These are phyloP conservation scores for Candolleomyces aberdarensis DNA, from an alignment of 768 basidiomycete genomes.

Conservation along the genomic window DNA sequence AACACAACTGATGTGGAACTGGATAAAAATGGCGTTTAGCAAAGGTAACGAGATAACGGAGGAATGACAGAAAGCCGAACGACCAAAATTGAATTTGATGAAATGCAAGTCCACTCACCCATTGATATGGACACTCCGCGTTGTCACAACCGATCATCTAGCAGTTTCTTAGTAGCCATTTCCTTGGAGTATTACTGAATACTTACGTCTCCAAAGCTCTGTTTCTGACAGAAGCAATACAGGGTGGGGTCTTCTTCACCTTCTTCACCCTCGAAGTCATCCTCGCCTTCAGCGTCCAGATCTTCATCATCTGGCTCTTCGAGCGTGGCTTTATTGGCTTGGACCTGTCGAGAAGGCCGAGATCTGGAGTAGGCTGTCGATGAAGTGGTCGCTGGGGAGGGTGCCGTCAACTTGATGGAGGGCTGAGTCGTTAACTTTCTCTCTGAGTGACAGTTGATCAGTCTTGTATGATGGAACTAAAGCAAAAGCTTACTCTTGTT, in stretches of 20 bases:
- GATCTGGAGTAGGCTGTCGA: slow-evolving; percentile 28
- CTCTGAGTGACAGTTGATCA: slow-evolving; percentile 23
- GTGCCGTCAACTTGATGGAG: slow-evolving; percentile 39
- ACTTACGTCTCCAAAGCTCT: slow-evolving; percentile 48
- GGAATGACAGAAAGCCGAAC: not conserved
- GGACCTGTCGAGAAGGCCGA: slow-evolving; percentile 37
- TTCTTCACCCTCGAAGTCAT: slow-evolving; percentile 35
- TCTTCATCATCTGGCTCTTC: slow-evolving; percentile 32
- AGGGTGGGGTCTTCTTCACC: slow-evolving; percentile 46
- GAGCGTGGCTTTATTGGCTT: not conserved
- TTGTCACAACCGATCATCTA: slow-evolving; percentile 77
- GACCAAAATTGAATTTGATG: too few species aligned
- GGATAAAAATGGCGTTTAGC: not conserved
- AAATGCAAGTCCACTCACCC: slow-evolving; percentile 40
- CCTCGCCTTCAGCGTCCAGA: slow-evolving; percentile 40
- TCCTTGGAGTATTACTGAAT: not conserved
- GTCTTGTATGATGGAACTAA: not conserved
- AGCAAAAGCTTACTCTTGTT: slow-evolving; percentile 34
- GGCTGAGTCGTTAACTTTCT: slow-evolving; percentile 36
- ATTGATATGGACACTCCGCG: slow-evolving; percentile 64
- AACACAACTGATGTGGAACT: slow-evolving; percentile 65
- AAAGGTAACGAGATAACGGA: not conserved
- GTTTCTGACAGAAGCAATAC: slow-evolving; percentile 53
- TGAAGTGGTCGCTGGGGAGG: slow-evolving; percentile 41
- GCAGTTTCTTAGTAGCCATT: not conserved